A percentile compares a stretch with the other conserved stretches of the same genome.
Evolutionary conservation across 352 stramenopile species (phyloP).

Genomic region (Globisporangium carolinianum): DNA sequence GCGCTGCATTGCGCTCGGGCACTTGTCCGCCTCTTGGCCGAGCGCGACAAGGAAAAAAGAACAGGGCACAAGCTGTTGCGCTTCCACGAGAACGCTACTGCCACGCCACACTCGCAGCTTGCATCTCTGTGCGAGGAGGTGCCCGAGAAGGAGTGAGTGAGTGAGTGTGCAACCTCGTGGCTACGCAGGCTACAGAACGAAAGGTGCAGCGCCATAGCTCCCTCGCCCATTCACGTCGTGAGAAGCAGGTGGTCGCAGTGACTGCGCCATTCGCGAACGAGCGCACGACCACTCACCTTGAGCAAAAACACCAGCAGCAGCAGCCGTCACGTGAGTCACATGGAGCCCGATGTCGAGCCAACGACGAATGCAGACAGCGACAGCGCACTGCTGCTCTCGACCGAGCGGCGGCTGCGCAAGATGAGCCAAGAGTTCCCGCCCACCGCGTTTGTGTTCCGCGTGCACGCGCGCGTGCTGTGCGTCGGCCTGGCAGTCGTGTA

Average conservation of each 20-base stretch:
- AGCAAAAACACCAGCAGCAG: no score
- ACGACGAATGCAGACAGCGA: background rate
- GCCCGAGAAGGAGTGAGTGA: background rate
- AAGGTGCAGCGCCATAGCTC: no score
- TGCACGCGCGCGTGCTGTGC: slow-evolving; percentile 42
- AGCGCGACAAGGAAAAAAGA: background rate
- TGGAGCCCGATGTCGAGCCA: background rate
- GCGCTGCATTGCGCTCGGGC: background rate
- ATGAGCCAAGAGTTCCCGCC: slow-evolving; percentile 56
- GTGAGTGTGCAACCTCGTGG: no score
- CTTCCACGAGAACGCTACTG: background rate
- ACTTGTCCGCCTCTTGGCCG: background rate
- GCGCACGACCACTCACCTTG: no score
- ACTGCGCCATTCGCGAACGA: background rate
- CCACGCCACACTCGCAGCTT: no score
- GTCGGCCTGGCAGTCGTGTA: slow-evolving; percentile 52
- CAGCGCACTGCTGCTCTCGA: slow-evolving; percentile 5
- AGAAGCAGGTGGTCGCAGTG: background rate
- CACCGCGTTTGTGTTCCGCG: slow-evolving; percentile 34
- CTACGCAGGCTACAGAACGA: no score
- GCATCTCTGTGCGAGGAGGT: background rate
- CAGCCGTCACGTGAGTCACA: background rate
- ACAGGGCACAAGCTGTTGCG: background rate
- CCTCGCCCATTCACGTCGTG: no score
- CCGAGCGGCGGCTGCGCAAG: slow-evolving; percentile 45